Base-by-base conservation (phyloP, 768 basidiomycete species). In the Tulasnella calospora region DNA sequence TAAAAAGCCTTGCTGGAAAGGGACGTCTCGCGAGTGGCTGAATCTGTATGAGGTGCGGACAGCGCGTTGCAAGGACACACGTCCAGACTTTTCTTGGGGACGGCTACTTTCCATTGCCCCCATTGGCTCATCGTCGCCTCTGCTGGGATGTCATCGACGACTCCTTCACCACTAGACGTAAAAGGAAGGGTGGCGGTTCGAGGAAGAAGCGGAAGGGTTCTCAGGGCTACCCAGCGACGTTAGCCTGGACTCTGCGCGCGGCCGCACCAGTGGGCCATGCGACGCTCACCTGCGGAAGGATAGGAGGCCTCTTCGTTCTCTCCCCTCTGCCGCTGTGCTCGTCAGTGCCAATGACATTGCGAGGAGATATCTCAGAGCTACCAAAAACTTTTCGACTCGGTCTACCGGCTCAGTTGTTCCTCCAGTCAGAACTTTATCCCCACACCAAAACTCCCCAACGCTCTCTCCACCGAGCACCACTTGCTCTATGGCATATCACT, bases 1-100 rank as follows among this genome's bases (percentile, higher is more conserved):
- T 67, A 67, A 67, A 67, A 67, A 67, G 61, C 61, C 61, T 67
- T 67, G 61, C 61, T 67, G 61, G 61, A 67, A 67, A 67, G 61
- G 61, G 61, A 67, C 61, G 61, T 33, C 30, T 35, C 3, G 61
- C 27, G 61, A 33, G 61, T 67, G 61, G 61, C 61, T 67, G 61
- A 67, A 67, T 67, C 27, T 35, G 23, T 67, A 27, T 27, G 61
- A 67, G 30, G 61, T 67, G 61, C 61, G 61, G 61, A 67, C 61
- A 35, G 61, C 61, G 35, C 30, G 61, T 30, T 67, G 61, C 61
- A 67, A 15, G 61, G 61, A 67, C 61, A 17, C 61, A 67, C 61
- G 61, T 27, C 61, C 61, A 67, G 61, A 67, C 61, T 27, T 67
- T 67, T 6, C 30, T 30, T 67, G 61, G 61, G 61, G 61, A 67